Evolutionary conservation across 352 stramenopile genomes (phyloP).

Genomic region (Globisporangium okanoganense): DNA sequence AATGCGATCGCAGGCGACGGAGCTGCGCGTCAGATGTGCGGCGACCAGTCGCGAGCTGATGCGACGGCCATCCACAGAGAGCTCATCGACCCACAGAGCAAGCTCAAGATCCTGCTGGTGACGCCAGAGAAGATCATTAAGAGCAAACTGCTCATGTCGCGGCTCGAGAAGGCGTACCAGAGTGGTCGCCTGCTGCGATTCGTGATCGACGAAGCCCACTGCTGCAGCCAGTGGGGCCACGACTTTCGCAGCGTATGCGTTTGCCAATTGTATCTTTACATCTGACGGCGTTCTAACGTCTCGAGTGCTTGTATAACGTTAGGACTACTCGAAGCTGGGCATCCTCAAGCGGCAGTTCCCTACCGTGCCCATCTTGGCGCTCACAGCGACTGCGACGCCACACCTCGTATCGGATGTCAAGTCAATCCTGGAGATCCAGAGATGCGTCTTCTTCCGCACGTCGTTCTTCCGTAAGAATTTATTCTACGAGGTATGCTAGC

Average conservation of each 20-base stretch:
- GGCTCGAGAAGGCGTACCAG: conserved; percentile 89
- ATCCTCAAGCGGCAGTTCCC: conserved; percentile 90
- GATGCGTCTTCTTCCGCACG: conserved; percentile 84
- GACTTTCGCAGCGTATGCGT: conserved; percentile 66
- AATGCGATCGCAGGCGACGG: conserved; percentile 60
- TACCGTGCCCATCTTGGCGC: conserved; percentile 85
- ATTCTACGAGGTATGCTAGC: conserved; percentile 73
- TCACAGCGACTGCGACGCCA: conserved; percentile 87
- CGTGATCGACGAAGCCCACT: conserved; percentile 92
- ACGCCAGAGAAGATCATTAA: conserved; percentile 93
- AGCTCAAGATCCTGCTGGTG: conserved; percentile 85
- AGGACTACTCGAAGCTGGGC: conserved; percentile 92
- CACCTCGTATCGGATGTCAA: conserved; percentile 72
- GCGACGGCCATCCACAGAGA: conserved; percentile 69
- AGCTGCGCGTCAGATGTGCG: conserved; percentile 42
- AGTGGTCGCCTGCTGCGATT: conserved; percentile 82
- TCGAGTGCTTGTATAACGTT: background rate
- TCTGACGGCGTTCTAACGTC: background rate
- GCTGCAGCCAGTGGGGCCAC: conserved; percentile 81
- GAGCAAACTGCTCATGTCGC: conserved; percentile 83
- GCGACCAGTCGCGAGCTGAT: conserved; percentile 51
- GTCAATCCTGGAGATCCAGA: conserved; percentile 64
- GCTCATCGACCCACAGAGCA: conserved; percentile 61
- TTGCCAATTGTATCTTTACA: background rate
- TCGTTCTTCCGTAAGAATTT: conserved; percentile 91